Evolutionary conservation across 2,329 filamentous ascomycete species (phyloP), one percentile per base, ranked within the genome.

Genomic region (Penicillium hordei): DNA sequence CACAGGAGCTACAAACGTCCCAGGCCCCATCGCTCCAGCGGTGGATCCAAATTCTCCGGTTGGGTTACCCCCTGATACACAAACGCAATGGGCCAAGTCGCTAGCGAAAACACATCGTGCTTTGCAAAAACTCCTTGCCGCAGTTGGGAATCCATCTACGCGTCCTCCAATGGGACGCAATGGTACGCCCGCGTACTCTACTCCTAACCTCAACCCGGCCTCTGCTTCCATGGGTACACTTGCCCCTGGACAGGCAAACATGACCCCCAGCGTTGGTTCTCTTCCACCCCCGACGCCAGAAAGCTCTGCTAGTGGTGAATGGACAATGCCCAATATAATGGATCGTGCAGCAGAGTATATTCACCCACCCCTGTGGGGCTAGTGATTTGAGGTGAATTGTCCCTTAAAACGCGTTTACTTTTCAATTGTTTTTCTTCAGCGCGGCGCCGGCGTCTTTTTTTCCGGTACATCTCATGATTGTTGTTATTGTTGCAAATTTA

Each of bases 281-380:
- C 62, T 77, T 19, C 75, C 75, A 6, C 77, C 77, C 4, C 76
- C 76, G n/a, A 80, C 78, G 0, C 78, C 78, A 0, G 78, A 80
- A 58, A 79, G 77, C 61, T 77, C 76, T n/a, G 75, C 71, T 27
- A 78, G 78, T 56, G 71, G 75, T 23, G 78, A 80, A 57, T 80
- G 77, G 78, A 73, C 75, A 46, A 73, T 76, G 36, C 76, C 75
- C 4, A 79, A 76, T 57, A 66, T 80, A n/a, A 55, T 79, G 13
- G 78, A 79, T 57, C 71, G 78, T 15, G 78, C 77, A 36, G 69
- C 74, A n/a, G 77, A 80, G 65, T 80, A 79, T 62, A 79, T 80
- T 12, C 77, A 79, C 57, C 77, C 78, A 17, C 77, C 78, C 2
- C 64, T 80, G 13, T 80, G 78, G 78, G 67, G 72, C 38, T 76